A percentile compares a stretch with the other conserved stretches of the same genome.
These are phyloP conservation scores for Dothistroma pini DNA, from an alignment of 2,329 filamentous ascomycete species.

Conservation along the genomic window DNA sequence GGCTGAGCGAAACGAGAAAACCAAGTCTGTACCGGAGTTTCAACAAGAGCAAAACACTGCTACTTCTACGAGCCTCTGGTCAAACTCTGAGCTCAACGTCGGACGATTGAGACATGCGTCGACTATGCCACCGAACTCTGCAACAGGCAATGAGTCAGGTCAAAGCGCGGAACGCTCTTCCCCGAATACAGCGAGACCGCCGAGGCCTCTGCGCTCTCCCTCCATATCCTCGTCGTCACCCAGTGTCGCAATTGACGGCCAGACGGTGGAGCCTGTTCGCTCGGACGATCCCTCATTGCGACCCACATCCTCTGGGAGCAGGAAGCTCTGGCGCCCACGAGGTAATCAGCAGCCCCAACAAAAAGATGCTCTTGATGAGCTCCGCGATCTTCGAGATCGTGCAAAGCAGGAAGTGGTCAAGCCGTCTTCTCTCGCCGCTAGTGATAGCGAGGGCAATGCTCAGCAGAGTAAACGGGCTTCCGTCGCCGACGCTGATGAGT, in stretches of 20 bases:
- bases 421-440: not conserved
- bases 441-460: not conserved
- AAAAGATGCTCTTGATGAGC: conserved; percentile 31
- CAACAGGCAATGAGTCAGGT: conserved; percentile 6
- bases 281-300: conserved; percentile 22
- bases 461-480: not conserved
- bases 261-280: conserved; percentile 28
- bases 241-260: conserved; percentile 29
- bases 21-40: conserved; percentile 26
- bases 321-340: conserved; percentile 19
- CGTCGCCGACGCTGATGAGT: not conserved
- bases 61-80: conserved; percentile 21
- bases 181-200: not conserved
- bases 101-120: conserved; percentile 12
- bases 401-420: conserved; percentile 7
- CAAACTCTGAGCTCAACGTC: conserved; percentile 18
- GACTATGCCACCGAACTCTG: conserved; percentile 13
- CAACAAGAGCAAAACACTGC: conserved; percentile 9
- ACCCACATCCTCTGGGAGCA: conserved; percentile 10
- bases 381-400: conserved; percentile 29
- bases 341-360: conserved; percentile 8
- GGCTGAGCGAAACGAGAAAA: conserved; percentile 22
- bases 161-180: not conserved
- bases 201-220: conserved; percentile 28
- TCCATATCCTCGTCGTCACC: conserved; percentile 29